Evolutionary conservation across 2,329 filamentous ascomycete genomes (phyloP), one percentile per base, ranked within the genome.

Genomic region (Paramyrothecium sp.): DNA sequence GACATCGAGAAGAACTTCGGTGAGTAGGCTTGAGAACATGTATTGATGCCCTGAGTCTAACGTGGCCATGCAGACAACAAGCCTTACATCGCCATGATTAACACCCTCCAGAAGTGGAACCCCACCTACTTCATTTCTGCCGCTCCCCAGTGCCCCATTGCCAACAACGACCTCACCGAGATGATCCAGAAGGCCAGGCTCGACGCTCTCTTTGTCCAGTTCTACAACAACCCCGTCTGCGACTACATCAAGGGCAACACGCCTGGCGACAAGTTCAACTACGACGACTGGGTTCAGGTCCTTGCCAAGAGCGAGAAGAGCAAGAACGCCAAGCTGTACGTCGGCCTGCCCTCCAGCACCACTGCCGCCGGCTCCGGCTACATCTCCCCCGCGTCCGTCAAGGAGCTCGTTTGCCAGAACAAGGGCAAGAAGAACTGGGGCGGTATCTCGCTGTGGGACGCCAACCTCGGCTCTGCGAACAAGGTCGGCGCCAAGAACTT

Each of bases 371-470:
- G 58, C 23, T 54, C 66, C 8, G 70, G 70, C 16, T 79, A 79
- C 60, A 63, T 79, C 23, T 55, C 60, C 22, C 72, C 73, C 3
- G 56, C 59, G 1, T 60, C 63, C 7, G 62, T 77, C 38, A 68
- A 73, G 63, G 59, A 70, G 3, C 61, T 81, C 30, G 68, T 81
- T 59, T 76, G 77, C 61, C 50, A 69, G 54, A 68, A 73, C 61
- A 71, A 73, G 58, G 65, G 65, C 44, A 69, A 68, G 19, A n/a
- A 61, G 7, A 68, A 74, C 59, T 81, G 79, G 55, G 78, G 75
- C 17, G 79, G 78, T 62, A 65, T 80, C 51, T 79, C 78, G 50
- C 63, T 81, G 20, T 81, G 76, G 77, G 79, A 81, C 53, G 70
- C 75, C 22, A 71, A 68, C 30, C 69, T 67, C 7, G 75, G 71